Evolutionary conservation across 2,329 filamentous ascomycete genomes (phyloP).

Genomic region (Hypoxylon rubiginosum): DNA sequence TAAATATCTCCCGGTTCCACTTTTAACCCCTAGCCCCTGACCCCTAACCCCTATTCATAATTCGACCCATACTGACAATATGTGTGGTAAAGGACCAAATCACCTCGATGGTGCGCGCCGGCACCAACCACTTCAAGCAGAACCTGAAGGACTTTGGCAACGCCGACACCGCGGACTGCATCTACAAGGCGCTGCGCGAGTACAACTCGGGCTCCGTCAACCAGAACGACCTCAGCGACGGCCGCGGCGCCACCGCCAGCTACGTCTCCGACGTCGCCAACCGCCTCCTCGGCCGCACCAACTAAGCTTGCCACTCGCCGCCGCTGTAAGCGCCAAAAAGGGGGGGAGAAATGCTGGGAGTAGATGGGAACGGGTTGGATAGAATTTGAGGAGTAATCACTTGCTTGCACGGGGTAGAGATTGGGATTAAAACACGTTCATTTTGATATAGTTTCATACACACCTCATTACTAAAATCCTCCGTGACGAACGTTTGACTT

Average conservation of each 20-base stretch:
- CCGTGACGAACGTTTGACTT: too few species aligned
- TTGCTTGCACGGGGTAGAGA: not conserved
- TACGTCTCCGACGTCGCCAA: slow-evolving; percentile 59
- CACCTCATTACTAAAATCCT: slow-evolving; percentile 1
- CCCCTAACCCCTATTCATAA: not conserved
- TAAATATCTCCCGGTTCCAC: slow-evolving; percentile 24
- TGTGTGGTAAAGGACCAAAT: slow-evolving; percentile 47
- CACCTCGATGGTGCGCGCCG: slow-evolving; percentile 52
- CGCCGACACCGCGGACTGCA: slow-evolving; percentile 47
- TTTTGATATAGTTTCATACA: slow-evolving; percentile 29
- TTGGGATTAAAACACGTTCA: slow-evolving; percentile 17
- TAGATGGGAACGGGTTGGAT: not conserved
- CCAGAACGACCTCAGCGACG: slow-evolving; percentile 53
- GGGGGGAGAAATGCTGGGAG: not conserved
- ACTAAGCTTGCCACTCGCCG: slow-evolving; percentile 37
- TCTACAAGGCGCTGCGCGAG: slow-evolving; percentile 57
- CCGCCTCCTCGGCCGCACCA: slow-evolving; percentile 54
- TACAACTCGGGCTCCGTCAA: slow-evolving; percentile 59
- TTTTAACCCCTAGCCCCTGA: not conserved
- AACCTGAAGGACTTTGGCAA: slow-evolving; percentile 50
- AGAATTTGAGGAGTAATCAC: not conserved
- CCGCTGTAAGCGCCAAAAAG: too few species aligned
- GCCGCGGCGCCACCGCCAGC: slow-evolving; percentile 52
- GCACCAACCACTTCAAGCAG: slow-evolving; percentile 49
- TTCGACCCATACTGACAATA: slow-evolving; percentile 21